Conservation (phyloP, 169 alveolate species). For the Plasmodium fragile region DNA sequence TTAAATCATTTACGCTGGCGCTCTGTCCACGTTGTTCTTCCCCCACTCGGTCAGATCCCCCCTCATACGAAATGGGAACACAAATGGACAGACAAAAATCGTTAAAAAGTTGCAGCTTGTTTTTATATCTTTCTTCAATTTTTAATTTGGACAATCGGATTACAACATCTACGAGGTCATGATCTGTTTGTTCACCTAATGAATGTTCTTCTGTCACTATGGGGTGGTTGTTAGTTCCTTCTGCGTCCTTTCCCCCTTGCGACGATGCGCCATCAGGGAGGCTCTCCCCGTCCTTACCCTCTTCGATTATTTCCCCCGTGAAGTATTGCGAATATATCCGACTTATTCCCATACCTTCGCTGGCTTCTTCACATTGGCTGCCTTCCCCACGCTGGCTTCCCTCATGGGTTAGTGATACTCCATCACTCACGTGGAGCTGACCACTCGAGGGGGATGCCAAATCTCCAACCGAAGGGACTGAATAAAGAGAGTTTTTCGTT, state of each 20-base stretch:
- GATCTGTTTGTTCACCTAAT: neutral
- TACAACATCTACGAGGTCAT: neutral
- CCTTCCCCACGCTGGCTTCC: neutral
- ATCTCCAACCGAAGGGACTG: neutral
- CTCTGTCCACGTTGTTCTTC: neutral
- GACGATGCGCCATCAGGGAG: neutral
- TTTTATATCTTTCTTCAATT: neutral
- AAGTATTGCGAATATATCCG: conserved; percentile 23
- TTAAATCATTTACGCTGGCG: neutral
- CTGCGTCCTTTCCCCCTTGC: neutral
- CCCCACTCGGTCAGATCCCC: neutral
- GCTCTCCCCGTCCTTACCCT: neutral
- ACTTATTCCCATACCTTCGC: neutral
- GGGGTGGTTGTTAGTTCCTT: neutral
- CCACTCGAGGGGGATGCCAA: neutral
- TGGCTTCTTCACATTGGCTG: neutral
- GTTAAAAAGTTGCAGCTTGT: conserved; percentile 4
- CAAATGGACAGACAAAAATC: conserved; percentile 18
- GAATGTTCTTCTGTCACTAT: conserved; percentile 14
- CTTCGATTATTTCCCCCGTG: neutral
- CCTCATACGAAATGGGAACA: conserved; percentile 25
- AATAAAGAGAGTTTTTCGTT: neutral
- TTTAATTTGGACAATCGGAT: conserved; percentile 8
- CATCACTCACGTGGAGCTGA: neutral
- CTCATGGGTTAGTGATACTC: too few species aligned